phyloP scores from a whole-genome alignment of 2,329 filamentous ascomycete species.

The Thielaviopsis ethacetica region DNA sequence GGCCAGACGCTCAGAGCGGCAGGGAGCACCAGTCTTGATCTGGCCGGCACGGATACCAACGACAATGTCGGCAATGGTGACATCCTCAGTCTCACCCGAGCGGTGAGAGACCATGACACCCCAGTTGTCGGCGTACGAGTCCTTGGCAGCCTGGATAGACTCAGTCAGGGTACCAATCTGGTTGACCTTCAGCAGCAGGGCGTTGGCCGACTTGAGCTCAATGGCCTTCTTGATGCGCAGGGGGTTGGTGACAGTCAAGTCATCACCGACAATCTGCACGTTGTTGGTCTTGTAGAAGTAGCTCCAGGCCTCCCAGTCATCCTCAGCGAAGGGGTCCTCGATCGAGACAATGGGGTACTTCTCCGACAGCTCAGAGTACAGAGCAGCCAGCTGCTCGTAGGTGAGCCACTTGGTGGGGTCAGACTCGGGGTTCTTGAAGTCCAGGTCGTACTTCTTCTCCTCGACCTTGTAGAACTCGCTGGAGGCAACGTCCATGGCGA shows the following conservation, averaged over 20 bases:
- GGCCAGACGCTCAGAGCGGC: slow-evolving; percentile 91
- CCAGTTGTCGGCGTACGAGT: slow-evolving; percentile 90
- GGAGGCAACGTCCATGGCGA: slow-evolving; percentile 97
- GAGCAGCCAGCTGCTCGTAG: slow-evolving; percentile 86
- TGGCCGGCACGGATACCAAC: slow-evolving; percentile 92
- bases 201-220: slow-evolving; percentile 96
- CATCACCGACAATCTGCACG: slow-evolving; percentile 97
- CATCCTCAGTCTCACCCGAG: slow-evolving; percentile 98
- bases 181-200: slow-evolving; percentile 98
- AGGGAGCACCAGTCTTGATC: slow-evolving; percentile 97
- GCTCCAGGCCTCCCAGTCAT: slow-evolving; percentile 99
- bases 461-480: slow-evolving; percentile 98
- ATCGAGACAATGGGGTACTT: slow-evolving; percentile 99
- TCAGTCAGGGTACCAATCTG: slow-evolving; percentile 98
- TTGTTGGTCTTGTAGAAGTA: slow-evolving; percentile 99
- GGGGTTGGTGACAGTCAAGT: slow-evolving; percentile 98
- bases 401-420: slow-evolving; percentile 96
- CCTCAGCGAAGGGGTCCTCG: slow-evolving; percentile 98
- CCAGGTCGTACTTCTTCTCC: slow-evolving; percentile 98
- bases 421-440: slow-evolving; percentile 99
- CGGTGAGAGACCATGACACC: slow-evolving; percentile 99
- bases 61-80: slow-evolving; percentile 95
- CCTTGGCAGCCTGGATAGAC: slow-evolving; percentile 98
- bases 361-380: slow-evolving; percentile 73
- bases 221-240: slow-evolving; percentile 99